Evolutionary conservation across 129 eudicot species (phyloP), one percentile per base, ranked within the genome.

Genomic region (Saposhnikovia divaricata): DNA sequence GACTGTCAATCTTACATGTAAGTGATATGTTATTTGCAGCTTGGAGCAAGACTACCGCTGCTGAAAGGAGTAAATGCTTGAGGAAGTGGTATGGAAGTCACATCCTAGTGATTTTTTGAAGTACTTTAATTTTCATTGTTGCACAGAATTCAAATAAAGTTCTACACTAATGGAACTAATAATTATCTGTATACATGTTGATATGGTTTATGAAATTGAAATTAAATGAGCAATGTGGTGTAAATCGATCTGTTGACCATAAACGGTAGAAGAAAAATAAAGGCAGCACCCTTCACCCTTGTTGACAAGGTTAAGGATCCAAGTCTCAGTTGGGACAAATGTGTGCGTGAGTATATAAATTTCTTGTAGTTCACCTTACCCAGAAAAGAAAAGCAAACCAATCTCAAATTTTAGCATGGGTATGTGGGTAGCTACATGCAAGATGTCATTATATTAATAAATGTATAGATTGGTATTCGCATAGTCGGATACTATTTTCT

Each of bases 41-140:
- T 72, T 94, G 97, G 98, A 94, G 97, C 84, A 91, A 87, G 83
- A 80, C 84, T 42, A 90, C 98, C 82, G 97, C 97, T 47, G 83
- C 86, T 74, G 96, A 90, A 76, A 86, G 98, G 91, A 87, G 98
- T 81, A 90, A 82, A 73, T 87, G 87, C 82, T 86, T 94, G 46
- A 89, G 93, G 53, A 92, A 92, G 78, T 94, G 98, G 98, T 92
- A 89, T n/a, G 71, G 16, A 34, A 37, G 63, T 59, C 21, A 70
- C 27, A 76, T 61, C 38, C 53, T 66, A 73, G 70, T 70, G 77
- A 42, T 81, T 15, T n/a, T 4, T 81, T 72, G 9, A 71, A 71
- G 73, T 68, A 68, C 40, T 68, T 71, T 6, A 31, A 70, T 40
- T 16, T 44, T 57, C 47, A 27, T 47, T 70, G 34, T 39, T 81